A percentile compares a stretch with the other conserved stretches of the same genome.
These are phyloP conservation scores for Colletotrichum lupini DNA, from an alignment of 2,329 filamentous ascomycete species.

Conservation along the genomic window DNA sequence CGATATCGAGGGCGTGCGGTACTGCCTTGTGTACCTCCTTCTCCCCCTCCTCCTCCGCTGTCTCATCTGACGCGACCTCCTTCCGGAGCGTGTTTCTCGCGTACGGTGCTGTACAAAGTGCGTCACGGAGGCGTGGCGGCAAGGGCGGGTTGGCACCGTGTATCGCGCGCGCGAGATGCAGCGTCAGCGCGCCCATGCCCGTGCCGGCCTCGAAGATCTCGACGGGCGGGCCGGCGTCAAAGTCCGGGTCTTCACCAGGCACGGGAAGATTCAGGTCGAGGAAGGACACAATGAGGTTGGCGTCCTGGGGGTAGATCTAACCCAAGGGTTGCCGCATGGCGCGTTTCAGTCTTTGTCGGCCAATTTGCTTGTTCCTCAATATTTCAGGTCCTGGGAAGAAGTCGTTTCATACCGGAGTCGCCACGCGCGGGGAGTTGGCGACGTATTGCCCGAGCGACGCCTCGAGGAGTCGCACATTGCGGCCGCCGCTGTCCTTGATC, in stretches of 20 bases:
- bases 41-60: conserved; percentile 19
- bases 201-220: conserved; percentile 88
- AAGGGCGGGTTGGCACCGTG: conserved; percentile 74
- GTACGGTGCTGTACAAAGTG: conserved; percentile 36
- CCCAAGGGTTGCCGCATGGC: background rate
- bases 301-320: conserved; percentile 75
- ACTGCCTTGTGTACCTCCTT: conserved; percentile 15
- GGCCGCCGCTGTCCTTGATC: conserved; percentile 63
- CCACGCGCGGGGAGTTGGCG: conserved; percentile 71
- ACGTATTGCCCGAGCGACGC: conserved; percentile 82
- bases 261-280: conserved; percentile 76
- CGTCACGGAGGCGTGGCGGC: conserved; percentile 53
- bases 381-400: background rate
- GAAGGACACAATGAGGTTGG: conserved; percentile 78
- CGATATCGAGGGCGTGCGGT: conserved; percentile 38
- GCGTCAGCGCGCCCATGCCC: conserved; percentile 82
- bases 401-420: conserved; percentile 73
- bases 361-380: background rate
- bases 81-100: conserved; percentile 23
- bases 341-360: conserved; percentile 10
- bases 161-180: conserved; percentile 80
- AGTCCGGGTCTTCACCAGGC: conserved; percentile 45
- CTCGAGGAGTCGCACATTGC: conserved; percentile 66
- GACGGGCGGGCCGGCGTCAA: conserved; percentile 57
- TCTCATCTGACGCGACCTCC: conserved; percentile 30